Conservation (phyloP, 2,329 filamentous ascomycete genomes). For the Shiraia sp. region DNA sequence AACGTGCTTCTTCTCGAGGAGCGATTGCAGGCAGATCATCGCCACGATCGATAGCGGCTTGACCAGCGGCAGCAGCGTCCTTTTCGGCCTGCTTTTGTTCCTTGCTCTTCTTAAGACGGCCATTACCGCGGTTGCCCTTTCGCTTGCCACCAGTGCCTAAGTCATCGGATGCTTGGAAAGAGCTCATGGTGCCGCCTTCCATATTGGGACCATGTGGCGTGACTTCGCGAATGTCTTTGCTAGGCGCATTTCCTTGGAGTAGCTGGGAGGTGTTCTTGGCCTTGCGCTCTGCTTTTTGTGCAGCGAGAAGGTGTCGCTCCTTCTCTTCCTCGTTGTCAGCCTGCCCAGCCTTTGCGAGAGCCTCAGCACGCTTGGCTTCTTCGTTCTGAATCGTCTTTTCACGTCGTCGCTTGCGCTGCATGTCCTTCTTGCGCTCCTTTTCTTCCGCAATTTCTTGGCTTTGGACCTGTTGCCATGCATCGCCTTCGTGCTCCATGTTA, state of each 20-base stretch:
- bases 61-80: constrained; percentile 81
- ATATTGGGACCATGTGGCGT: constrained; percentile 76
- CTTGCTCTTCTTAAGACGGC: constrained; percentile 85
- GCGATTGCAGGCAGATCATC: constrained; percentile 69
- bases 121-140: constrained; percentile 56
- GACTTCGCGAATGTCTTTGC: constrained; percentile 73
- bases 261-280: constrained; percentile 87
- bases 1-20: constrained; percentile 60
- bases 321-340: constrained; percentile 82
- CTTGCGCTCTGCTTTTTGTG: constrained; percentile 89
- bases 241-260: constrained; percentile 76
- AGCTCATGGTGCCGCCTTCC: constrained; percentile 82
- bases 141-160: constrained; percentile 52
- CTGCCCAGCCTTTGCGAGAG: constrained; percentile 74
- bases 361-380: constrained; percentile 77
- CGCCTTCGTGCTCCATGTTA: constrained; percentile 74
- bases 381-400: constrained; percentile 95
- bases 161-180: constrained; percentile 72
- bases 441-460: constrained; percentile 89
- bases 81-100: constrained; percentile 72
- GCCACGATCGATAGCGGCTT: constrained; percentile 79
- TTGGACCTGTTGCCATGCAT: constrained; percentile 83
- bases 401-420: constrained; percentile 94
- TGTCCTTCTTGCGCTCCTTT: constrained; percentile 99
- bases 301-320: constrained; percentile 79